Percentiles rank a stretch among this genome's conserved stretches.
phyloP scores from a whole-genome alignment of 176 grass and related monocot genomes.

The sorghum (Sorghum bicolor) region Sorghum_bicolor_NCBIv3 NC_012871.2:14648001-14648500 shows the following conservation, averaged over 20 bases:
- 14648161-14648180: constrained; percentile 5
- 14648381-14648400: constrained; percentile 92
- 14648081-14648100: constrained; percentile 96
- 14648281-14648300: constrained; percentile 88
- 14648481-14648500: not conserved
- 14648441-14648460: not conserved
- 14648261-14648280: constrained; percentile 87
- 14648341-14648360: constrained; percentile 66
- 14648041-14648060: constrained; percentile 95
- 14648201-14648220: not conserved
- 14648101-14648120: constrained; percentile 74
- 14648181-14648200: not conserved
- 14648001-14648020: constrained; percentile 55
- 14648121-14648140: not conserved
- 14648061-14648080: constrained; percentile 82
- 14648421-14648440: not conserved
- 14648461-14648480: not conserved
- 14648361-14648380: constrained; percentile 78
- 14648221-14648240: constrained; percentile 45
- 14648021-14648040: constrained; percentile 94
- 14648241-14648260: constrained; percentile 75
- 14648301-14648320: constrained; percentile 74
- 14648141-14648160: not conserved
- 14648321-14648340: constrained; percentile 65
- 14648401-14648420: constrained; percentile 72